A percentile compares a stretch with the other conserved stretches of the same genome.
phyloP scores from a whole-genome alignment of 208 protist genomes.

The Leishmania braziliensis region DNA sequence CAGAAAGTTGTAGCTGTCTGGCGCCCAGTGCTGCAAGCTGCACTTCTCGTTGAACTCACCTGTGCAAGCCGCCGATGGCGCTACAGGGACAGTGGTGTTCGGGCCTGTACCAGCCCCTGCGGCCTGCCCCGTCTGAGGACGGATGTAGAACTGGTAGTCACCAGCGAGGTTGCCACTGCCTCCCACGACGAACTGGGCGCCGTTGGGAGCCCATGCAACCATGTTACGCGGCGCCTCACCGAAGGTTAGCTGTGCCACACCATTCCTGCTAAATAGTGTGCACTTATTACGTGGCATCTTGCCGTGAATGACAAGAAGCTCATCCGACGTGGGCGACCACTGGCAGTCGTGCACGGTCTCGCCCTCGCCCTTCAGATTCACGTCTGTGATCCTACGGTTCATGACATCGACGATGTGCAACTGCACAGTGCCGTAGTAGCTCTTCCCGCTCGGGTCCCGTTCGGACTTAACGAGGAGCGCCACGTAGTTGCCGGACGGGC shows the following conservation, averaged over 20 bases:
- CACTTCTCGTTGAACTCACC: constrained; percentile 89
- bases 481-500: constrained; percentile 62
- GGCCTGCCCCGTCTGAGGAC: constrained; percentile 16
- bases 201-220: constrained; percentile 77
- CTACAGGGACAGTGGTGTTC: constrained; percentile 8
- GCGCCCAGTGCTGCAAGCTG: constrained; percentile 80
- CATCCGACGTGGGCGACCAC: constrained; percentile 74
- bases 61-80: constrained; percentile 36
- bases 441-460: constrained; percentile 81
- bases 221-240: constrained; percentile 87
- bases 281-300: constrained; percentile 91
- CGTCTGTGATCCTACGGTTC: constrained; percentile 53
- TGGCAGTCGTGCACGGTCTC: constrained; percentile 90
- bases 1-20: constrained; percentile 83
- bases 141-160: constrained; percentile 81
- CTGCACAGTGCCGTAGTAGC: constrained; percentile 88
- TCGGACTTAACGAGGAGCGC: constrained; percentile 80
- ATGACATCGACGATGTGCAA: constrained; percentile 83
- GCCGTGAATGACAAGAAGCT: constrained; percentile 90
- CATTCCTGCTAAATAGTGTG: constrained; percentile 81
- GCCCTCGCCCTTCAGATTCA: constrained; percentile 69
- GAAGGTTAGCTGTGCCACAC: constrained; percentile 84
- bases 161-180: constrained; percentile 90
- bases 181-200: constrained; percentile 70
- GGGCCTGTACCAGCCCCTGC: background rate